Conservation (phyloP, 176 grass and related monocot species). For the sorghum (Sorghum bicolor) region Sorghum_bicolor_NCBIv3 NC_012870.2:743501-744000, state of each 20-base stretch:
- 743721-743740: neutral
- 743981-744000: constrained; percentile 99
- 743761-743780: neutral
- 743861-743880: constrained; percentile 92
- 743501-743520: neutral
- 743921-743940: neutral
- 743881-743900: constrained; percentile 89
- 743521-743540: neutral
- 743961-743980: constrained; percentile 40
- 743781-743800: constrained; percentile 26
- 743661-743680: neutral
- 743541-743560: neutral
- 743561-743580: neutral
- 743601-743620: neutral
- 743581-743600: neutral
- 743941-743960: neutral
- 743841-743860: constrained; percentile 78
- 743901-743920: constrained; percentile 17
- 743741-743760: neutral
- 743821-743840: constrained; percentile 85
- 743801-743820: constrained; percentile 83
- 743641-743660: neutral
- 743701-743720: neutral
- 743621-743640: neutral
- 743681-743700: neutral